Base-by-base conservation (phyloP, 2,329 filamentous ascomycete genomes). In the Colletotrichum eleusines region DNA sequence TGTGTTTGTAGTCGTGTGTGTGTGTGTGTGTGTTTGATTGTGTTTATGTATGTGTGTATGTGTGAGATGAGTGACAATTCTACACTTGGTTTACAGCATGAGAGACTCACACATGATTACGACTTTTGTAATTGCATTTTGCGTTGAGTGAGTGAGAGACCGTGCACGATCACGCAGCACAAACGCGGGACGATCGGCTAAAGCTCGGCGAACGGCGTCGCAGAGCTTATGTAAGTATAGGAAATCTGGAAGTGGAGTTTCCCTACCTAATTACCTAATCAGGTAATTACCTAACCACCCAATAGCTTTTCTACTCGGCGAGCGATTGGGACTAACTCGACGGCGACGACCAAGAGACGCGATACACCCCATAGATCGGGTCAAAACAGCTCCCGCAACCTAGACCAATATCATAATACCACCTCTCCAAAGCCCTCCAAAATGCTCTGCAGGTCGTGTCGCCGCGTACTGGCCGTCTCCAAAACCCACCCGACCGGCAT, bases 401-500 rank as follows among this genome's bases (percentile, higher is more conserved):
- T 16, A 38, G 16, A 12, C 4, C 31, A 33, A 40, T 28, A 14
- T 5, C 5, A 20, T 3, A 20, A 35, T 5, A 12, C 0, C 1
- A 2, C 12, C 26, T 6, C 2, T 33, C 9, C 1, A 7, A 20
- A 26, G n/a, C n/a, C 35, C 31, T 6, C 31, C 53, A 61, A 44
- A 0, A 74, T 74, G 72, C 58, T 74, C 46, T 74, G 72, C 67
- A 65, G 68, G 44, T 63, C 66, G 28, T 74, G 72, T 57, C 72
- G 69, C 31, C 72, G 71, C 63, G 71, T 67, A 35, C 35, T 69
- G 20, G 67, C 72, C 62, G 70, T 66, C 40, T 59, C 69, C 66
- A 66, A 62, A 28, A 20, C 60, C 18, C 14, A 38, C 23, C 11
- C 48, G 12, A 62, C 50, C 38, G 31, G 28, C 59, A 9, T 66